phyloP scores from a whole-genome alignment of 73 alveolate species.

The Paramecium pentaurelia region DNA sequence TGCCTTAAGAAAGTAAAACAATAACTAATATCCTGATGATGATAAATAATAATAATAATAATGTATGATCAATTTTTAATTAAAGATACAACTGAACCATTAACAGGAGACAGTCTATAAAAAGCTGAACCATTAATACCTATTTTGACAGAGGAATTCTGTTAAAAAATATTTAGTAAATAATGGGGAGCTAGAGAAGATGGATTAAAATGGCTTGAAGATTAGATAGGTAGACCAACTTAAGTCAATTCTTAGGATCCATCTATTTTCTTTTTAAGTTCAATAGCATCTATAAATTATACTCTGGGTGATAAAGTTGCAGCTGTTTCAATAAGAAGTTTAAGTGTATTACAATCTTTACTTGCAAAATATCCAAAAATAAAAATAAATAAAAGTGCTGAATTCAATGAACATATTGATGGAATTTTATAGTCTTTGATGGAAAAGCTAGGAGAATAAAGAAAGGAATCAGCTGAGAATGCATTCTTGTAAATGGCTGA shows the following conservation, averaged over 20 bases:
- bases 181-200: constrained; percentile 88
- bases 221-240: constrained; percentile 32
- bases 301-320: constrained; percentile 87
- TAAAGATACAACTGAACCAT: constrained; percentile 67
- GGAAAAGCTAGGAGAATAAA: constrained; percentile 92
- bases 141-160: constrained; percentile 81
- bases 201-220: constrained; percentile 69
- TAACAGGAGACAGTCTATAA: constrained; percentile 78
- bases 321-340: constrained; percentile 77
- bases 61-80: constrained; percentile 37
- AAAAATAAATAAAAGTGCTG: background rate
- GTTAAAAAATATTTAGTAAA: constrained; percentile 85
- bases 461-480: constrained; percentile 91
- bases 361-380: background rate
- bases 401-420: constrained; percentile 66
- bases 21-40: constrained; percentile 69
- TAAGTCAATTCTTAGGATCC: constrained; percentile 56
- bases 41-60: constrained; percentile 67
- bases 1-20: constrained; percentile 64
- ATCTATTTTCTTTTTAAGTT: constrained; percentile 77
- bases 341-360: constrained; percentile 67
- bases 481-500: constrained; percentile 83
- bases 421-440: constrained; percentile 71
- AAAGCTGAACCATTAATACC: constrained; percentile 93
- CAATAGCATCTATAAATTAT: constrained; percentile 81